phyloP scores from a whole-genome alignment of 2,329 filamentous ascomycete species.

The Akanthomyces lecanii region DNA sequence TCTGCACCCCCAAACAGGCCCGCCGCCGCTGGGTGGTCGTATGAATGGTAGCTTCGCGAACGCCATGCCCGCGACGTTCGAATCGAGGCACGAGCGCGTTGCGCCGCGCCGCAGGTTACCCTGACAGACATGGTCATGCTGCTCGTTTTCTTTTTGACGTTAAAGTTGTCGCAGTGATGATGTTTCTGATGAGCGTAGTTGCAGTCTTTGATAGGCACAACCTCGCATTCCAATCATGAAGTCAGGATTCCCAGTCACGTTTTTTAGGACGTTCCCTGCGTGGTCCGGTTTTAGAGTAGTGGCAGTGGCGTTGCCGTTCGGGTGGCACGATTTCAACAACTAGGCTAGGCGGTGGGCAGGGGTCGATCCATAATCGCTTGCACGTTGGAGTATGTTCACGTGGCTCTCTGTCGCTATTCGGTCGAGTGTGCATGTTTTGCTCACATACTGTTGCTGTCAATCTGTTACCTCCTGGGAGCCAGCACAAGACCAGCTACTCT shows the following conservation, averaged over 20 bases:
- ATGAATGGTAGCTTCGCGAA: conserved; percentile 61
- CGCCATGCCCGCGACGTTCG: background rate
- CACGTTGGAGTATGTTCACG: background rate
- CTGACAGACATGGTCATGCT: background rate
- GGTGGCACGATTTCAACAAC: background rate
- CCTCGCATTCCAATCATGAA: background rate
- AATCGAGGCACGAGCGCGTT: background rate
- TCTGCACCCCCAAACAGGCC: conserved; percentile 65
- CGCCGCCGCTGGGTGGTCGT: conserved; percentile 58
- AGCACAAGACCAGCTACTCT: too few relatives aligned
- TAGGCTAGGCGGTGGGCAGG: background rate
- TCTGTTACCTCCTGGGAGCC: too few relatives aligned
- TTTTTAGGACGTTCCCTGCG: background rate
- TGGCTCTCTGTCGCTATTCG: background rate
- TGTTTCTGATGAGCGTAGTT: background rate
- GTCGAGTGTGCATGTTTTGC: too few relatives aligned
- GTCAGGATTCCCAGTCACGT: background rate
- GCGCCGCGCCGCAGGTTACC: background rate
- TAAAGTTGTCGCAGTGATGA: background rate
- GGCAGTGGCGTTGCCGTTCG: conserved; percentile 1
- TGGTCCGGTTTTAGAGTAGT: background rate
- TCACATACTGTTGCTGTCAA: background rate
- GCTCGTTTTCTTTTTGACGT: background rate
- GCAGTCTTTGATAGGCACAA: background rate
- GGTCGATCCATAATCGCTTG: background rate